phyloP scores from a whole-genome alignment of 2,329 filamentous ascomycete genomes.

The Penicillium sp. region DNA sequence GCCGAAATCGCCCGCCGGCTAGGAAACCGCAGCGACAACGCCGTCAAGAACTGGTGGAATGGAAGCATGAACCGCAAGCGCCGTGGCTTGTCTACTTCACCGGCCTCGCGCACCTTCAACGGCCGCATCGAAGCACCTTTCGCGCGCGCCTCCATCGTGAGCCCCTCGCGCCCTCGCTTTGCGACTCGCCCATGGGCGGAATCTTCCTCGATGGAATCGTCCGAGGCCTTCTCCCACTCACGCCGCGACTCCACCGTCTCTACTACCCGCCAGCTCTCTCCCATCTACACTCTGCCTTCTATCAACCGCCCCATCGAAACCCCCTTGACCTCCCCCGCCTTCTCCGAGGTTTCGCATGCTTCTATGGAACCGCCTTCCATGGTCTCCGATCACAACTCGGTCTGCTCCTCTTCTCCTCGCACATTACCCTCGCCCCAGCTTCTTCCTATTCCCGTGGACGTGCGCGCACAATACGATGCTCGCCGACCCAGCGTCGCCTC shows the following conservation, averaged over 20 bases:
- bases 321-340: conserved; percentile 65
- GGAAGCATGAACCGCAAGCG: conserved; percentile 82
- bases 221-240: conserved; percentile 20
- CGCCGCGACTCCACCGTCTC: conserved; percentile 29
- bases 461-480: conserved; percentile 44
- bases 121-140: conserved; percentile 46
- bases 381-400: conserved; percentile 68
- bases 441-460: conserved; percentile 44
- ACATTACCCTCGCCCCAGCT: conserved; percentile 46
- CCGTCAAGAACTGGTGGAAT: conserved; percentile 98
- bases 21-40: conserved; percentile 86
- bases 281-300: conserved; percentile 42
- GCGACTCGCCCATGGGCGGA: conserved; percentile 29
- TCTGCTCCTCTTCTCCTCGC: conserved; percentile 62
- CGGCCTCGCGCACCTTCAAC: conserved; percentile 38
- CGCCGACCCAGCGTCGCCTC: conserved; percentile 35
- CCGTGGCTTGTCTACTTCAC: conserved; percentile 46
- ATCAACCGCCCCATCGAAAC: conserved; percentile 51
- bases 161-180: conserved; percentile 34
- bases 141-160: conserved; percentile 33
- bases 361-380: conserved; percentile 67
- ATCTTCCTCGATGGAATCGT: conserved; percentile 17
- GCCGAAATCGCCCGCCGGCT: conserved; percentile 85
- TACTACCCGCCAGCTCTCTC: conserved; percentile 36
- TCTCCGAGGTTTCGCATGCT: conserved; percentile 62